Conservation (phyloP, 2,329 filamentous ascomycete genomes). For the Dactylellina drechsleri region DNA sequence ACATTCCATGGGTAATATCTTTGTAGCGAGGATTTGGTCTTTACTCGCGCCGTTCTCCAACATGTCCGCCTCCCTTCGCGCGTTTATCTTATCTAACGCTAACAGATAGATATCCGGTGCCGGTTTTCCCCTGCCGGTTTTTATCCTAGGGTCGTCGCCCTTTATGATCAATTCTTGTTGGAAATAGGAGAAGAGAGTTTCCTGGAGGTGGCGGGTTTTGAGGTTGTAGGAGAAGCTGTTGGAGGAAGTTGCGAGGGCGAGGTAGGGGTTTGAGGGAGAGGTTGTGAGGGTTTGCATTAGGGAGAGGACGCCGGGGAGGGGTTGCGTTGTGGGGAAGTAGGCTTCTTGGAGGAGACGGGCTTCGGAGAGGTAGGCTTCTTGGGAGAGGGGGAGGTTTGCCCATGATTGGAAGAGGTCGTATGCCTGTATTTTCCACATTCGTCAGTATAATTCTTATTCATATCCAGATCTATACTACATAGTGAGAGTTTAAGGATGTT, state of each 20-base stretch:
- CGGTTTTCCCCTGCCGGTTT: constrained; percentile 85
- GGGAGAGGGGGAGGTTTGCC: constrained; percentile 82
- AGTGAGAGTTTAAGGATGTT: no score
- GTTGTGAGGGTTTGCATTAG: constrained; percentile 71
- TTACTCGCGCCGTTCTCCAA: constrained; percentile 33
- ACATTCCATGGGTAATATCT: constrained; percentile 83
- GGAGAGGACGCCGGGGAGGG: constrained; percentile 79
- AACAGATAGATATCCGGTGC: constrained; percentile 93
- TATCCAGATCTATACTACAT: not conserved
- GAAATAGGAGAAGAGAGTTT: constrained; percentile 72
- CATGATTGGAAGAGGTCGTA: constrained; percentile 76
- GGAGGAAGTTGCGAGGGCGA: constrained; percentile 87
- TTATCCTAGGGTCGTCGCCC: constrained; percentile 84
- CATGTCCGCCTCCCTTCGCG: constrained; percentile 63
- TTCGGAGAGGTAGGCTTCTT: constrained; percentile 73
- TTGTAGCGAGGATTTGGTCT: constrained; percentile 59
- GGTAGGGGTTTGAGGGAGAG: constrained; percentile 64
- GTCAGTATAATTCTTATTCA: constrained; percentile 5
- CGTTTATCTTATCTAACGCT: constrained; percentile 85
- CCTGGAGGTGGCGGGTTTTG: constrained; percentile 74
- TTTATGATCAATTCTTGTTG: constrained; percentile 76
- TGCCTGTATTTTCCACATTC: constrained; percentile 63
- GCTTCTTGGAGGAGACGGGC: constrained; percentile 73
- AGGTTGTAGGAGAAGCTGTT: constrained; percentile 76
- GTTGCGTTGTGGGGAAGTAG: constrained; percentile 77